Base-by-base conservation (phyloP, 1,284 basidiomycete genomes). In the Marasmius oreades region DNA sequence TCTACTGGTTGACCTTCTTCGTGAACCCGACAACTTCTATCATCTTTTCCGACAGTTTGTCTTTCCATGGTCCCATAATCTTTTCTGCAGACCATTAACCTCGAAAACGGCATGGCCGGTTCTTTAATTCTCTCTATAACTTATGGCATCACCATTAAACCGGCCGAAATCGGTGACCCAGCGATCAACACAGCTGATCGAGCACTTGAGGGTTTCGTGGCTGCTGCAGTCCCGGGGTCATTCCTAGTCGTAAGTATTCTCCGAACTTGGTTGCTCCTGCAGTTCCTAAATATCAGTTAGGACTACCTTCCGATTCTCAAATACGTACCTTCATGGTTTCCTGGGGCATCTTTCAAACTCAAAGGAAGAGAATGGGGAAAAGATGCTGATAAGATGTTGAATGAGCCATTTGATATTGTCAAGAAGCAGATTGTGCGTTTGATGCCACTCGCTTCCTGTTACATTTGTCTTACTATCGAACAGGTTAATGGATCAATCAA, bases 71-170 rank as follows among this genome's bases (percentile, higher is more conserved):
- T 20, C 12, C 14, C 43, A 11, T 11, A 45, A 24, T 47, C 22
- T 22, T 2, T 47, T 14, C 26, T 24, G 16, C 2, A 2, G 14
- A 6, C 24, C 2, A 24, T 26, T 10, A 22, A 26, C 5, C 23
- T 26, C 26, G 1, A 22, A 48, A 51, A n/a, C 55, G 78, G 77
- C 46, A 74, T 73, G 58, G 65, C 74, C 14, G 76, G 71, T 7
- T 71, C 73, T 33, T 65, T 69, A 7, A 71, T 71, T 53, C 69
- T 73, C 64, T 73, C 70, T 6, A 68, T 73, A 8, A 68, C 72
- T 23, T 73, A 72, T 23, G 70, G 70, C 22, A 71, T 74, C 46
- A 60, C 66, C 20, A 66, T 75, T 39, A 61, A 47, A 28, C 43
- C 64, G 20, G 64, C 66, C 11, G 45, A 52, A 3, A 26, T 62